Evolutionary conservation across 148 eudicot species (phyloP), one percentile per base, ranked within the genome.

Genomic region (Rheum nobile): DNA sequence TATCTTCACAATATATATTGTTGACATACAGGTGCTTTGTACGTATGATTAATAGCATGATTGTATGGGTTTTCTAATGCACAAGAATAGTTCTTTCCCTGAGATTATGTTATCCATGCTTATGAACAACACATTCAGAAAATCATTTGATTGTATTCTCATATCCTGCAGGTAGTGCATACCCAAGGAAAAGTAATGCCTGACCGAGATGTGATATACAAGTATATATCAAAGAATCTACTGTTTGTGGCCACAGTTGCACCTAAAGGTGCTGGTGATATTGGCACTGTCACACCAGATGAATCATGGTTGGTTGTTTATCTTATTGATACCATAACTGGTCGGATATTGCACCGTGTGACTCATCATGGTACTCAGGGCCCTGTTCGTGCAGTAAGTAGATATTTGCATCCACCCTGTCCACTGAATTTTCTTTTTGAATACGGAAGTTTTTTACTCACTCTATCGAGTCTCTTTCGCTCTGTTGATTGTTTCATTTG

Each of bases 291-390:
- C 71, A 84, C 92, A 75, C 99, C 99, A 39, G 99, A 96, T 72
- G 99, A 96, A 73, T 84, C 99, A 48, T 86, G 83, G 84, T 74
- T 96, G 77, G 89, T 92, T 77, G 90, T 88, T 35, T 90, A 96
- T 80, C 91, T 96, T 80, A 81, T 96, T 57, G 97, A 96, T 81
- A 96, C 97, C 72, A 88, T 96, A 46, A 88, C 99, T 75, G 99
- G 99, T 31, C 92, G 97, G 71, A 85, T 96, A 76, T 85, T 92
- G 82, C 92, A 92, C 78, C 96, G 96, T 67, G 80, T 92, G 88
- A 89, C 91, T 59, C 97, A 96, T 90, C 89, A 86, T 80, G 99
- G 96, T 77, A 77, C 95, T 19, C 96, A 92, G 84, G 97, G 99
- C 78, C 99, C 99, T 79, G 96, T 96, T 47, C 90, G 82, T 70